Percentiles rank a stretch among this genome's conserved stretches.
Evolutionary conservation across 371 early-diverging fungal genomes (phyloP).

Genomic region (Apophysomyces variabilis): DNA sequence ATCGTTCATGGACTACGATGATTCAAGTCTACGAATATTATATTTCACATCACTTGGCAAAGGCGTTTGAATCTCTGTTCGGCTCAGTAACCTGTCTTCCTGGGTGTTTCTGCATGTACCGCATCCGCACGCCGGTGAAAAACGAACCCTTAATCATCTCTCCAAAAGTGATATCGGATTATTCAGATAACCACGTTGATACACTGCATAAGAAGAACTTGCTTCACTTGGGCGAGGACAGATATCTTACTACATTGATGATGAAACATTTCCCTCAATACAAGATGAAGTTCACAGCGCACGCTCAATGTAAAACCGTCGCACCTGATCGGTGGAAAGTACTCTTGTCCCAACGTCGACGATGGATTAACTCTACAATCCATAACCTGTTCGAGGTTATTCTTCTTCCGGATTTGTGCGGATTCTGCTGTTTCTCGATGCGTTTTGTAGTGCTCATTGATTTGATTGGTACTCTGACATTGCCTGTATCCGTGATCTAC

Average conservation of each 20-base stretch:
- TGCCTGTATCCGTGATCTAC: slow-evolving; percentile 88
- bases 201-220: slow-evolving; percentile 98
- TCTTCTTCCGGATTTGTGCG: slow-evolving; percentile 89
- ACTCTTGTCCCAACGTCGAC: slow-evolving; percentile 90
- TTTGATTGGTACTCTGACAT: slow-evolving; percentile 90
- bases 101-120: slow-evolving; percentile 94
- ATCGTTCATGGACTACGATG: slow-evolving; percentile 80
- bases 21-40: slow-evolving; percentile 96
- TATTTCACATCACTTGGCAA: slow-evolving; percentile 89
- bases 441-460: slow-evolving; percentile 95
- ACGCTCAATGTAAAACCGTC: slow-evolving; percentile 90
- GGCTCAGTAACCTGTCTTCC: slow-evolving; percentile 94
- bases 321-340: slow-evolving; percentile 90
- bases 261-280: slow-evolving; percentile 92
- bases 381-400: slow-evolving; percentile 94
- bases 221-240: slow-evolving; percentile 94
- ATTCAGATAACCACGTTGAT: slow-evolving; percentile 91
- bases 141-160: slow-evolving; percentile 67
- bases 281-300: slow-evolving; percentile 92
- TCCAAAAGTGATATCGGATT: slow-evolving; percentile 77
- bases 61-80: slow-evolving; percentile 91
- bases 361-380: slow-evolving; percentile 98
- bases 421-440: slow-evolving; percentile 97
- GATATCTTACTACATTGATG: slow-evolving; percentile 96
- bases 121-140: slow-evolving; percentile 78